These are phyloP conservation scores for Exobasidium cylindrosporum DNA, from an alignment of 1,284 basidiomycete species.

Conservation along the genomic window DNA sequence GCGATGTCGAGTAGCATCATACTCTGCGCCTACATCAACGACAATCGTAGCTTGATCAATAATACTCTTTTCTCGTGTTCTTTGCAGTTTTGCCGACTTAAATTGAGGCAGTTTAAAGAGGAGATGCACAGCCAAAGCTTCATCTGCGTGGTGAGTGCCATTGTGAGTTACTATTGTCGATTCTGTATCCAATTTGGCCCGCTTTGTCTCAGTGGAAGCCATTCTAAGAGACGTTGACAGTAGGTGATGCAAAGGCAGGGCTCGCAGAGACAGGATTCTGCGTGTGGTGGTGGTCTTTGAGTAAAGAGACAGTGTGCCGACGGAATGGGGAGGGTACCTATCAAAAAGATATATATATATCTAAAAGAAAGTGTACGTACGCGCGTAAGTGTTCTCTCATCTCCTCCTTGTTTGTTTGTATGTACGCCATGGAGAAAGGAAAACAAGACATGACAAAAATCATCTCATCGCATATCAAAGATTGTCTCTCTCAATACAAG, in stretches of 20 bases:
- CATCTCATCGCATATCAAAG: neutral
- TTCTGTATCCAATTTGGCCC: conserved; percentile 17
- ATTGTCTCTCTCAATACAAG: neutral
- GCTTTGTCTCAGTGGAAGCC: conserved; percentile 15
- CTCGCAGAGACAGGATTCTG: neutral
- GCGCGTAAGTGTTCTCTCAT: neutral
- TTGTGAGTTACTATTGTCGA: conserved; percentile 69
- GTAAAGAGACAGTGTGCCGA: neutral
- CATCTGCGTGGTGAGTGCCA: conserved; percentile 95
- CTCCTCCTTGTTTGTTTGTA: neutral
- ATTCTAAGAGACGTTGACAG: neutral
- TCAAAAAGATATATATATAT: too few relatives aligned
- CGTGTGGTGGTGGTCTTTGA: neutral
- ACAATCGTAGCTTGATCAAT: conserved; percentile 87
- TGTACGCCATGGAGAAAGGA: neutral
- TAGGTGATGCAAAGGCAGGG: neutral
- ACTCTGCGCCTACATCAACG: conserved; percentile 94
- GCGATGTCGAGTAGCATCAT: conserved; percentile 72
- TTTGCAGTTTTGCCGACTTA: conserved; percentile 58
- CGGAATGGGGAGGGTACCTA: too few relatives aligned
- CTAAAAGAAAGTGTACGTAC: too few relatives aligned
- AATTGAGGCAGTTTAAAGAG: conserved; percentile 76
- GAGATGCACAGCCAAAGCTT: conserved; percentile 88
- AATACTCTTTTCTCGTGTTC: conserved; percentile 72
- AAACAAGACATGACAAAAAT: neutral